These are phyloP conservation scores for Alnus rubra DNA, from an alignment of 306 rosid genomes.

Conservation along the genomic window DNA sequence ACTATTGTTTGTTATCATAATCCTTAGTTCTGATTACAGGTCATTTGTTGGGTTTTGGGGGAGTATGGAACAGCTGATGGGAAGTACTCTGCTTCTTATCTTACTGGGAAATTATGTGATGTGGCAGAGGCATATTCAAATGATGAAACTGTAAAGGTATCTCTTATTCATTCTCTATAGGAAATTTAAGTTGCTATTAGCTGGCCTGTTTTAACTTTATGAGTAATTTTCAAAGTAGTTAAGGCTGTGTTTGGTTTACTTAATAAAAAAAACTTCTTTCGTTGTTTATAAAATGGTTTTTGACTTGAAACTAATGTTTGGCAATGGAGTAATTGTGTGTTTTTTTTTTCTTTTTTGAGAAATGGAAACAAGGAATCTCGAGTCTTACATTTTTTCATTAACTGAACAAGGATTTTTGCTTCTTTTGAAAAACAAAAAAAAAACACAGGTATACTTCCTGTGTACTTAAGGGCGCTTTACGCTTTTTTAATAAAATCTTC, in stretches of 20 bases:
- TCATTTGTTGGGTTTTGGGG: slow-evolving; percentile 98
- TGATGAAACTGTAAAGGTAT: slow-evolving; percentile 91
- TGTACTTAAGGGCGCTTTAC: too few relatives aligned
- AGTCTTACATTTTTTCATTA: background rate
- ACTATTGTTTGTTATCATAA: slow-evolving; percentile 27
- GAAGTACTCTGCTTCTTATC: slow-evolving; percentile 72
- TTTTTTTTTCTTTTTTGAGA: background rate
- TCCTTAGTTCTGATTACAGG: slow-evolving; percentile 57
- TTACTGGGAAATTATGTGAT: slow-evolving; percentile 87
- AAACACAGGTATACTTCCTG: too few relatives aligned
- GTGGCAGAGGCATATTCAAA: slow-evolving; percentile 92
- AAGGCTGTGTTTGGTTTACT: background rate
- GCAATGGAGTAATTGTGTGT: background rate
- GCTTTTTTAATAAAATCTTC: too few relatives aligned
- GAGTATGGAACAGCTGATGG: slow-evolving; percentile 96
- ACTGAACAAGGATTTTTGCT: slow-evolving; percentile 29
- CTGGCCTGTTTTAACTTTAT: slow-evolving; percentile 15
- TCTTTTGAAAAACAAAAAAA: slow-evolving; percentile 32
- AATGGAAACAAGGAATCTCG: background rate
- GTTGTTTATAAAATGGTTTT: background rate
- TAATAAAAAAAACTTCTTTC: background rate
- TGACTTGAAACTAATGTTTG: background rate
- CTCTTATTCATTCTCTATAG: slow-evolving; percentile 4
- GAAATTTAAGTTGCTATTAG: slow-evolving; percentile 10
- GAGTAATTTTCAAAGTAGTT: background rate